These are phyloP conservation scores for Berkeleyomyces basicola DNA, from an alignment of 2,329 filamentous ascomycete species.

Conservation along the genomic window DNA sequence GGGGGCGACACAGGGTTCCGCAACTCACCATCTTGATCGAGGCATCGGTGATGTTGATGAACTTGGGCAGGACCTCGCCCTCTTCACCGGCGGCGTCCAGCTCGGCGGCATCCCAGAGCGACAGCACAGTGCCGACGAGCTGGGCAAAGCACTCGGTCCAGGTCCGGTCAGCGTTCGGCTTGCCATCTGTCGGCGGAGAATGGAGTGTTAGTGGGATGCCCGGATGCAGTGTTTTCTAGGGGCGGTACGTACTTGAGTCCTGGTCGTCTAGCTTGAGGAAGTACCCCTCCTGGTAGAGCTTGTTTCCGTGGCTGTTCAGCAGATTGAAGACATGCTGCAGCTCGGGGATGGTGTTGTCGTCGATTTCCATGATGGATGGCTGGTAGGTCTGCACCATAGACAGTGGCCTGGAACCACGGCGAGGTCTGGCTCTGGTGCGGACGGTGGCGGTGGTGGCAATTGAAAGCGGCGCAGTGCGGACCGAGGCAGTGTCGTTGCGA, in stretches of 20 bases:
- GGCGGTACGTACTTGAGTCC: slow-evolving; percentile 57
- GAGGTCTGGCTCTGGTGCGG: slow-evolving; percentile 23
- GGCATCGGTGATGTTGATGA: slow-evolving; percentile 93
- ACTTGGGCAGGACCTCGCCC: slow-evolving; percentile 73
- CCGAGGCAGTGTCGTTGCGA: slow-evolving; percentile 2
- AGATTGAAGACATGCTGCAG: slow-evolving; percentile 86
- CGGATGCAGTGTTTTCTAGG: not conserved
- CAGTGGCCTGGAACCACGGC: slow-evolving; percentile 49
- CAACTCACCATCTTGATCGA: slow-evolving; percentile 83
- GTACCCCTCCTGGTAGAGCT: slow-evolving; percentile 94
- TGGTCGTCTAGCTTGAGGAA: slow-evolving; percentile 94
- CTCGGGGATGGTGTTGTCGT: slow-evolving; percentile 76
- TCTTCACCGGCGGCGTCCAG: slow-evolving; percentile 75
- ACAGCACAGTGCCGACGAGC: slow-evolving; percentile 84
- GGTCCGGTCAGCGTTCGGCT: slow-evolving; percentile 66
- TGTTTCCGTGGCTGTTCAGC: slow-evolving; percentile 88
- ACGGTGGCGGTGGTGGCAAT: slow-evolving; percentile 18
- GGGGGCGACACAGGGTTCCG: not conserved
- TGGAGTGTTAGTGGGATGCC: slow-evolving; percentile 15
- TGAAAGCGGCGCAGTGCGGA: slow-evolving; percentile 20
- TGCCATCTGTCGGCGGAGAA: slow-evolving; percentile 46
- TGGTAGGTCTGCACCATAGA: slow-evolving; percentile 80
- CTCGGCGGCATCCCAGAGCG: slow-evolving; percentile 87
- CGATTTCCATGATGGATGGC: slow-evolving; percentile 71
- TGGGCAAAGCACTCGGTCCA: slow-evolving; percentile 98